Evolutionary conservation across 306 rosid genomes (phyloP), one percentile per base, ranked within the genome.

Genomic region (Mucuna pruriens): DNA sequence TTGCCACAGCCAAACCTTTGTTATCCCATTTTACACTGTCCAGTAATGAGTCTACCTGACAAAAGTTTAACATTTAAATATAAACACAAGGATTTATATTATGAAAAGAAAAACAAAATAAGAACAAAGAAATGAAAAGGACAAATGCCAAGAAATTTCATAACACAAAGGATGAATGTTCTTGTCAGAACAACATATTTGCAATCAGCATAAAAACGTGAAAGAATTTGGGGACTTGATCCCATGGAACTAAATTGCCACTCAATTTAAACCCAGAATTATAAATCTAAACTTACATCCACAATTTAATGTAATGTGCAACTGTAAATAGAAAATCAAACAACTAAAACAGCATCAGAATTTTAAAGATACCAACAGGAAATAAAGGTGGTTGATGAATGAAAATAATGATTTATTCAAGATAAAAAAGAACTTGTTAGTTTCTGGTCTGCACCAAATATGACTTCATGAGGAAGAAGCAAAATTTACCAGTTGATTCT

Each of bases 1-100:
- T 89, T 57, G 97, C 97, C 72, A 91, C 99, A 1, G 87, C 92
- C 79, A 93, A 84, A 76, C 99, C 99, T 80, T 91, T 93, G 25
- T 90, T 83, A 80, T 95, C 97, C 99, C 97, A 93, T 86, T 93
- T 95, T 75, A 95, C 66, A 81, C 80, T 70, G 74, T 93, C 91
- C 60, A 93, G 40, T 77, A 93, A 79, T 19, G 57, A 82, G n/a
- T 87, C 85, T 51, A 90, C 96, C 98, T 93, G 97, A 87, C 85
- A 85, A 68, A 42, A 78, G 68, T 75, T 68, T 39, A 58, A 52
- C 52, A 6, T 13, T 36, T 65, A 65, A 73, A 57, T 34, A 72
- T 74, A 69, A 74, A 64, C 75, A 36, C 33, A 67, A 45, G 48
- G 20, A 68, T 10, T 51, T 23, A 33, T 44, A 20, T 23, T 20